Base-by-base conservation (phyloP, 1,139 yeast species). In the Meyerozyma sp. region DNA sequence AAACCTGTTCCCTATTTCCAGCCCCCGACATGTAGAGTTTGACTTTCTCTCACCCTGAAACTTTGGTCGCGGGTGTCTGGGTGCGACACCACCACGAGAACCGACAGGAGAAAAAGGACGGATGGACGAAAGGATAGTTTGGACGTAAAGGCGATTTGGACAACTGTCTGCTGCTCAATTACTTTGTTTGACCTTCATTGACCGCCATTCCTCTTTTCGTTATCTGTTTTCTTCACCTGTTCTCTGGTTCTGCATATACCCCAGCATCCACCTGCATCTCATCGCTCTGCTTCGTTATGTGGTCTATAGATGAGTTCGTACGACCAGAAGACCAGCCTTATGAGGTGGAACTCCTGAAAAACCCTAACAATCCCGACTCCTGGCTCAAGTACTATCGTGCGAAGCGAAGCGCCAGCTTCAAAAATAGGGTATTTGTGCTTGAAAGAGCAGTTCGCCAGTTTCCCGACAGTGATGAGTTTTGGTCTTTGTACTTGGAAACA, bases 1-100 rank as follows among this genome's bases (percentile, higher is more conserved):
- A 91, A 45, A 91, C 94, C 61, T 82, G 89, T 60, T 85, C 94
- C 74, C 94, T 83, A 56, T 71, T 68, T 45, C 76, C 75, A 29
- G 75, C 72, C 21, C 77, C 77, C 25, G 77, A 72, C 78, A 73
- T 72, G 34, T n/a, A 28, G 32, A 28, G 4, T 27, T 26, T 27
- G 29, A 27, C 13, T 27, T 27, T 13, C 20, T 13, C 34, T 30
- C 34, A 30, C 34, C 34, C 34, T 30, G 10, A 16, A 30, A 8
- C 14, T 27, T 27, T n/a, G 29, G 29, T 27, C 13, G 29, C 29
- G 4, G 29, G 29, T 27, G 29, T 27, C 29, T 27, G 29, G 29
- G 29, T 27, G 29, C 13, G 13, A 4, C 6, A 21, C 23, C 6
- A 8, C 8, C 6, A 21, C 6, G 23, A 21, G 5, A 21, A 21